Conservation (phyloP, 768 basidiomycete species). For the Naganishia vishniacii region DNA sequence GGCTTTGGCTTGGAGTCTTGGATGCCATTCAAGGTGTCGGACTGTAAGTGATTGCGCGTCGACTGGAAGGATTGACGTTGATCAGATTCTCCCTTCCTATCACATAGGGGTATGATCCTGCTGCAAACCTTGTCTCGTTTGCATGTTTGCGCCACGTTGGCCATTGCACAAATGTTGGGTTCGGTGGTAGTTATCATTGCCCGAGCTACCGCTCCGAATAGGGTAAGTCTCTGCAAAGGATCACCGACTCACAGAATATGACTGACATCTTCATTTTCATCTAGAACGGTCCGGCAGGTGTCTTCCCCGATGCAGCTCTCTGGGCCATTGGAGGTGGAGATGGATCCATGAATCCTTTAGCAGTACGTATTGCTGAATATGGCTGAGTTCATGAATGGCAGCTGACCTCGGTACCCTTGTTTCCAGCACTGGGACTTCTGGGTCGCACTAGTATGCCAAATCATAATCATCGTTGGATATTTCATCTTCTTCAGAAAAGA, state of each 20-base stretch:
- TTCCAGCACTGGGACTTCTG: constrained; percentile 61
- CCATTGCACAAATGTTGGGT: constrained; percentile 83
- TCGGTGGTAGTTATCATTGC: constrained; percentile 87
- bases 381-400: background rate
- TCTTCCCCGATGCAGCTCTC: constrained; percentile 84
- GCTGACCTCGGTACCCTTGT: constrained; percentile 26
- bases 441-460: constrained; percentile 58
- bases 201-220: constrained; percentile 80
- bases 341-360: constrained; percentile 41
- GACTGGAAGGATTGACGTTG: background rate
- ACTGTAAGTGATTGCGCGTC: constrained; percentile 60
- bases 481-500: constrained; percentile 98
- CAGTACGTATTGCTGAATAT: constrained; percentile 6
- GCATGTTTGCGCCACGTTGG: constrained; percentile 88
- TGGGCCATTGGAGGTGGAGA: constrained; percentile 68
- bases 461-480: constrained; percentile 83
- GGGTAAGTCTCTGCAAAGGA: constrained; percentile 35
- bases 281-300: constrained; percentile 70
- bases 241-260: background rate
- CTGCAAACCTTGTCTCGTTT: constrained; percentile 75
- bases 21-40: constrained; percentile 93
- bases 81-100: background rate
- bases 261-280: background rate
- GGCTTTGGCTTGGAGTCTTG: constrained; percentile 92
- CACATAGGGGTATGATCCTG: constrained; percentile 29